Base-by-base conservation (phyloP, 257 asterid species). In the Rehmannia glutinosa region DNA sequence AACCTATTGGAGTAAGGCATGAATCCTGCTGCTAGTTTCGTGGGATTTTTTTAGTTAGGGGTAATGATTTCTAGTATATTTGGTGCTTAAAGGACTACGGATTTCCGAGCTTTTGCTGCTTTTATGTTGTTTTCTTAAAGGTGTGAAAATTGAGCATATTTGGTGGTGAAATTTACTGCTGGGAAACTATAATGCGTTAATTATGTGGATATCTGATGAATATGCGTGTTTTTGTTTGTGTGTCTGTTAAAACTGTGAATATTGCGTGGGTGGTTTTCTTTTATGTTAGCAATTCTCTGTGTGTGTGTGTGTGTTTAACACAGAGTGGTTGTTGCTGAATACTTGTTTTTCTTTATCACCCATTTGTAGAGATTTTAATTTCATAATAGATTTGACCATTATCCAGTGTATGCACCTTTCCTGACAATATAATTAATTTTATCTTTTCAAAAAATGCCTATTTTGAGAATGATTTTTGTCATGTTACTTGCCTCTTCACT, bases 201-300 rank as follows among this genome's bases (percentile, higher is more conserved):
- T 47, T 39, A 25, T 66, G 55, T 8, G 15, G 50, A 19, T 39
- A 19, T 71, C 51, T 16, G 69, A 55, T 55, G 67, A 62, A 63
- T 35, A 46, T 47, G 61, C 24, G 33, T 32, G 17, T 41, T 39
- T 41, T 39, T 36, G 41, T 15, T 21, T 50, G n/a, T 49, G 51
- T 43, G 11, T 20, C 28, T 5, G 12, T 5, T 32, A 32, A 19
- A 11, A 8, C 28, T 49, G 28, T 49, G 55, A 2, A 3, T 49
- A 17, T 32, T 51, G 12, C 15, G 30, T 71, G 56, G 12, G 17
- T 23, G 12, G 21, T 13, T 54, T 72, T 19, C 8, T 10, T 17
- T 7, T 49, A 16, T 0, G 21, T 9, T 15, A 16, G 20, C 8
- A 38, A 9, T 8, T 43, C 38, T 5, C 7, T 5, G 4, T 32